These are phyloP conservation scores for Peribolospora kevripleyi DNA, from an alignment of 768 basidiomycete species.

Conservation along the genomic window DNA sequence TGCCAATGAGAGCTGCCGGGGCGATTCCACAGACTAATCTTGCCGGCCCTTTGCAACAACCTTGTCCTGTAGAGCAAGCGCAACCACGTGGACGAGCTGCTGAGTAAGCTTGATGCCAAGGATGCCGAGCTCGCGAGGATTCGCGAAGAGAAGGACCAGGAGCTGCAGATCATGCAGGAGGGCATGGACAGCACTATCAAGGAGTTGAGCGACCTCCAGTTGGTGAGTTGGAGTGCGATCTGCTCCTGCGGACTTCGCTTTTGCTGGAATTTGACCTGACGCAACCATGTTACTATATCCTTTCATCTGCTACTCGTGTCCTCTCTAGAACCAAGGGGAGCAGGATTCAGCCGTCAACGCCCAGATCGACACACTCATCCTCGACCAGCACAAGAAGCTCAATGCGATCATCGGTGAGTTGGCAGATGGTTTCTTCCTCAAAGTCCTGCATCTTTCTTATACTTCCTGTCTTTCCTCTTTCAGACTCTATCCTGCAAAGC, in stretches of 20 bases:
- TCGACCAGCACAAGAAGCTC: conserved; percentile 91
- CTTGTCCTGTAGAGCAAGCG: conserved; percentile 48
- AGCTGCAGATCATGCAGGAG: conserved; percentile 83
- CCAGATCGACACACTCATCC: conserved; percentile 88
- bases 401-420: conserved; percentile 76
- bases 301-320: neutral
- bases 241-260: neutral
- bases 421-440: conserved; percentile 1
- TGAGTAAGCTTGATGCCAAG: conserved; percentile 52
- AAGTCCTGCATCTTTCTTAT: neutral
- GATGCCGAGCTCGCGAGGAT: conserved; percentile 51
- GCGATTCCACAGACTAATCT: too few relatives aligned
- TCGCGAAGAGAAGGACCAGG: conserved; percentile 88
- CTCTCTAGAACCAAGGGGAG: conserved; percentile 46
- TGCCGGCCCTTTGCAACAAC: too few relatives aligned
- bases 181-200: conserved; percentile 81
- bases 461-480: neutral
- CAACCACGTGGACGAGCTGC: conserved; percentile 80
- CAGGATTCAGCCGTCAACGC: conserved; percentile 75
- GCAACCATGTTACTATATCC: neutral
- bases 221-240: conserved; percentile 28
- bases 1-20: too few relatives aligned
- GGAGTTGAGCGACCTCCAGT: conserved; percentile 60
- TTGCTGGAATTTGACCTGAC: neutral
- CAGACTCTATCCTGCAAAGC: conserved; percentile 87